phyloP scores from a whole-genome alignment of 208 protist species.

The Crithidia fasciculata region DNA sequence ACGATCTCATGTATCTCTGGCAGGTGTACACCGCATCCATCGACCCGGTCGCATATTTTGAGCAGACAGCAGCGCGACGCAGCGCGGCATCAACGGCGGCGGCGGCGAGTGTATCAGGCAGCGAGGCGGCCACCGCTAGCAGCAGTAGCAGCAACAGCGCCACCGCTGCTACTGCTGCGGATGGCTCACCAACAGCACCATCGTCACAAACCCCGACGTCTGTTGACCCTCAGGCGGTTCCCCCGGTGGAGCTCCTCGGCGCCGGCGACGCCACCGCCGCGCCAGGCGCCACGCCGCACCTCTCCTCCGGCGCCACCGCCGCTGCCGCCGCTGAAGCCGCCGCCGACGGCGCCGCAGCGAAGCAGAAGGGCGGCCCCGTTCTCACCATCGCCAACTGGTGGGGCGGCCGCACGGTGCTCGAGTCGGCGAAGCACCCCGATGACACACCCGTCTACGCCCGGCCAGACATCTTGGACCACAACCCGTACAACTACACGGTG shows the following conservation, averaged over 20 bases:
- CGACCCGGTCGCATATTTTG: slow-evolving; percentile 51
- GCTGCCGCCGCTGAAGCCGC: slow-evolving; percentile 14
- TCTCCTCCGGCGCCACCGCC: slow-evolving; percentile 3
- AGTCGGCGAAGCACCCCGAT: slow-evolving; percentile 25
- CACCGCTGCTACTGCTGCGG: not conserved
- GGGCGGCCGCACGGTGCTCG: slow-evolving; percentile 23
- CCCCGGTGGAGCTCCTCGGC: slow-evolving; percentile 3
- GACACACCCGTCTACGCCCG: slow-evolving; percentile 37
- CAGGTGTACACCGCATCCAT: slow-evolving; percentile 85
- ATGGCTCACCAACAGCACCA: not conserved
- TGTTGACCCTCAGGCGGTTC: not conserved
- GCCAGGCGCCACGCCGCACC: not conserved
- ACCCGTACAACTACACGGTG: slow-evolving; percentile 63
- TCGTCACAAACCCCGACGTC: not conserved
- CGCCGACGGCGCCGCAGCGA: not conserved
- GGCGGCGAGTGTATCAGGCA: not conserved
- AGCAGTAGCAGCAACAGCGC: not conserved
- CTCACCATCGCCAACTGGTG: slow-evolving; percentile 24
- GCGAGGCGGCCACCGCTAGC: not conserved
- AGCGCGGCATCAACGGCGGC: not conserved
- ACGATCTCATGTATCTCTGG: slow-evolving; percentile 88
- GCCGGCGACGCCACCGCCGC: not conserved
- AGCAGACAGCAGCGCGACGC: slow-evolving; percentile 24
- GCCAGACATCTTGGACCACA: slow-evolving; percentile 57
- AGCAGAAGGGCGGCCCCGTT: slow-evolving; percentile 1